A percentile compares a stretch with the other conserved stretches of the same genome.
phyloP scores from a whole-genome alignment of 192 early-diverging fungal genomes.

The Coemansia sp. region DNA sequence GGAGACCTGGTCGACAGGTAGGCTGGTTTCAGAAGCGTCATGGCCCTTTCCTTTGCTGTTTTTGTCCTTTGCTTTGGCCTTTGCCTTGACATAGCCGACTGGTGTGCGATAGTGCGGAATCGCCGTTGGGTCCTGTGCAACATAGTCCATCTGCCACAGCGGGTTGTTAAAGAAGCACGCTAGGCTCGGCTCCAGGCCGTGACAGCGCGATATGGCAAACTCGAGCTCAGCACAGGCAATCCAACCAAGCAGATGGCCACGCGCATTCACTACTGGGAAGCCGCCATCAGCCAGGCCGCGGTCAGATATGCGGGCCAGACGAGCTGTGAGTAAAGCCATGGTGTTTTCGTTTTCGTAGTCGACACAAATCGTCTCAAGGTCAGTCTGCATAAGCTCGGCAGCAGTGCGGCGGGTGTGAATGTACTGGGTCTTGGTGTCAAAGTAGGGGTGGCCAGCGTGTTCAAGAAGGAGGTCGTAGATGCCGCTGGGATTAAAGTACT shows the following conservation, averaged over 20 bases:
- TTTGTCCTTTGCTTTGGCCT: background rate
- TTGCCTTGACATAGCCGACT: constrained; percentile 14
- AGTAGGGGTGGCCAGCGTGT: constrained; percentile 69
- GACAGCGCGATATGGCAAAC: constrained; percentile 62
- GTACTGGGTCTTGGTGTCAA: constrained; percentile 75
- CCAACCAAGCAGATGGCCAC: constrained; percentile 70
- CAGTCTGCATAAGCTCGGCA: constrained; percentile 63
- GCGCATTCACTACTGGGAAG: constrained; percentile 63
- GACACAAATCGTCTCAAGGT: constrained; percentile 66
- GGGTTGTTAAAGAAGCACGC: constrained; percentile 59
- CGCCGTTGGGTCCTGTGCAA: constrained; percentile 28
- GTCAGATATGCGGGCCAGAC: constrained; percentile 56
- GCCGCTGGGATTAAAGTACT: constrained; percentile 64
- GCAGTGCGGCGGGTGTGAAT: constrained; percentile 60
- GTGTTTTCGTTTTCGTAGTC: constrained; percentile 61
- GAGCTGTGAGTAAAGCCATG: constrained; percentile 57
- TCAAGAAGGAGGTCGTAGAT: constrained; percentile 78
- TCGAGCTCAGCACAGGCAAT: constrained; percentile 78
- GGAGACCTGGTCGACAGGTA: background rate
- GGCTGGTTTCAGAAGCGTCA: background rate
- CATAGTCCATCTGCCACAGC: constrained; percentile 50
- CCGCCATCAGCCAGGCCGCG: constrained; percentile 72
- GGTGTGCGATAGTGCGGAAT: constrained; percentile 42
- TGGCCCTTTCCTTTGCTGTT: background rate
- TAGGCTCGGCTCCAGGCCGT: constrained; percentile 29